A percentile compares a stretch with the other conserved stretches of the same genome.
Conservation (phyloP, 106 monocot species). For the Platanthera guangdongensis region DNA sequence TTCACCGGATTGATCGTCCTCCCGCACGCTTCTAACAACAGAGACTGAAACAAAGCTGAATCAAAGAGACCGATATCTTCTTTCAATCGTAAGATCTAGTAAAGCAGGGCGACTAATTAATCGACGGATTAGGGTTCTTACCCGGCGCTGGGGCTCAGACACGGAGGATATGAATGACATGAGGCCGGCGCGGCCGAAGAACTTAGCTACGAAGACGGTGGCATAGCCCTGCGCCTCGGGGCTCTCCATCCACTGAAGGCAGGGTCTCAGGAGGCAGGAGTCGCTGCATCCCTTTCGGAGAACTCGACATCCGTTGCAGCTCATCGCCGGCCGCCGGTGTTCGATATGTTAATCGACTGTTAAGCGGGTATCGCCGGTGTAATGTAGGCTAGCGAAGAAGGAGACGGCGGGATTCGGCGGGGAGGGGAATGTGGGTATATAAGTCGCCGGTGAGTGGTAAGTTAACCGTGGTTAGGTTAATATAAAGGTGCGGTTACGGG, state of each 20-base stretch:
- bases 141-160: constrained; percentile 31
- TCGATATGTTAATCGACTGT: not conserved
- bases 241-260: constrained; percentile 43
- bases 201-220: constrained; percentile 60
- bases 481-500: not conserved
- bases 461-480: constrained; percentile 2
- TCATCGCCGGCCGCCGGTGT: constrained; percentile 16
- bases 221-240: constrained; percentile 52
- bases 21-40: constrained; percentile 53
- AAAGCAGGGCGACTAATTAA: not conserved
- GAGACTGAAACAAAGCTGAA: constrained; percentile 39
- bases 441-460: not conserved
- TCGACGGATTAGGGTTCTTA: constrained; percentile 3
- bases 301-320: constrained; percentile 60
- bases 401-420: constrained; percentile 3
- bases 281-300: constrained; percentile 63
- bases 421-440: constrained; percentile 21
- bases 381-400: not conserved
- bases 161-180: constrained; percentile 37
- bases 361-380: no score
- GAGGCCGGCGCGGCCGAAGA: constrained; percentile 54
- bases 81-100: no score
- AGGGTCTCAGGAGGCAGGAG: constrained; percentile 33
- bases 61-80: not conserved
- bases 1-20: constrained; percentile 67